Percentiles rank a stretch among this genome's conserved stretches.
These are phyloP conservation scores for Fomitopsis palustris DNA, from an alignment of 1,284 basidiomycete genomes.

Conservation along the genomic window DNA sequence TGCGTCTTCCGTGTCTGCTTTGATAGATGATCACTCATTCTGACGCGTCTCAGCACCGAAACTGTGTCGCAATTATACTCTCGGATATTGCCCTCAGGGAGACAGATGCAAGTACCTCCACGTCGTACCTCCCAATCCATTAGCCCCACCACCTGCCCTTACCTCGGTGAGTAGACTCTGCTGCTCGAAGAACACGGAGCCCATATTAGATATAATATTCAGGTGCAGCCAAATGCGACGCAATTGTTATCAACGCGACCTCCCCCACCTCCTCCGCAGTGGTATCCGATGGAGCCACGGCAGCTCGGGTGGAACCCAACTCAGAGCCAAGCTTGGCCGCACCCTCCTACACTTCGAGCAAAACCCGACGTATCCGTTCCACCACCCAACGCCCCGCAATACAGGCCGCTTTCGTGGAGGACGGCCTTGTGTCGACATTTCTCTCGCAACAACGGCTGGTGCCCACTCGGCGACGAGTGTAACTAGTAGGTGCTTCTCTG, in stretches of 20 bases:
- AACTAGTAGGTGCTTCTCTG: constrained; percentile 36
- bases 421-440: constrained; percentile 42
- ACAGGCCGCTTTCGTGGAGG: constrained; percentile 30
- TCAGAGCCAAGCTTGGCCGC: not conserved
- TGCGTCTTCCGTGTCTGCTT: constrained; percentile 12
- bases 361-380: not conserved
- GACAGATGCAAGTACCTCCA: constrained; percentile 29
- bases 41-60: constrained; percentile 21
- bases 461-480: constrained; percentile 40
- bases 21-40: constrained; percentile 1
- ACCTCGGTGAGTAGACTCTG: constrained; percentile 5
- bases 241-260: not conserved
- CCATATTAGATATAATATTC: not conserved
- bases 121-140: constrained; percentile 11
- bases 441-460: constrained; percentile 40
- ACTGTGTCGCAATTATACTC: constrained; percentile 29
- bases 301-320: not conserved
- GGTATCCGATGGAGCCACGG: not conserved
- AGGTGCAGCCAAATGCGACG: not conserved
- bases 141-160: constrained; percentile 11
- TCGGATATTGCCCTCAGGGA: constrained; percentile 30
- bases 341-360: not conserved
- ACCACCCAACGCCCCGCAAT: not conserved
- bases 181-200: not conserved
- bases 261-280: not conserved